Evolutionary conservation across 2,329 filamentous ascomycete species (phyloP).

Genomic region (Fusarium fracticaudum): DNA sequence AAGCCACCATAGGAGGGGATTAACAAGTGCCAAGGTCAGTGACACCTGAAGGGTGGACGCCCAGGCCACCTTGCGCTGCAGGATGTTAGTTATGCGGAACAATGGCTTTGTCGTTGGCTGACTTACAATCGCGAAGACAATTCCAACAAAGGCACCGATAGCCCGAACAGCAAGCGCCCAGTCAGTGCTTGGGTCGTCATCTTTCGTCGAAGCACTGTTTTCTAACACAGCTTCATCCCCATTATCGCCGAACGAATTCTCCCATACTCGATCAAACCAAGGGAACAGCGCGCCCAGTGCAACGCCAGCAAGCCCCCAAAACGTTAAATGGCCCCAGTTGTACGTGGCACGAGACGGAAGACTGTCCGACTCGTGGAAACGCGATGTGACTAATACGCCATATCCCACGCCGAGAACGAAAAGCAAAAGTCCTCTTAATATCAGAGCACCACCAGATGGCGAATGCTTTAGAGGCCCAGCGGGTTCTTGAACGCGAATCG

Average conservation of each 20-base stretch:
- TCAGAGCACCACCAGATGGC: slow-evolving; percentile 57
- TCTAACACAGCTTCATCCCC: slow-evolving; percentile 45
- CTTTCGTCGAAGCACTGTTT: slow-evolving; percentile 42
- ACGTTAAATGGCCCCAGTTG: slow-evolving; percentile 74
- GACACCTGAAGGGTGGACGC: slow-evolving; percentile 94
- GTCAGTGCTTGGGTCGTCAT: slow-evolving; percentile 63
- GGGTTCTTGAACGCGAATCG: slow-evolving; percentile 44
- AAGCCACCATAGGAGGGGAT: slow-evolving; percentile 95
- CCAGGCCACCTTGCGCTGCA: slow-evolving; percentile 88
- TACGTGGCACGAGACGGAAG: slow-evolving; percentile 68
- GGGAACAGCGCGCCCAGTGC: slow-evolving; percentile 82
- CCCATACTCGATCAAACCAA: slow-evolving; percentile 83
- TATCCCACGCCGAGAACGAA: slow-evolving; percentile 85
- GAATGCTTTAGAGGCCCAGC: slow-evolving; percentile 41
- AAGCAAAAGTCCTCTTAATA: slow-evolving; percentile 70
- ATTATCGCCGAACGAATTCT: slow-evolving; percentile 57
- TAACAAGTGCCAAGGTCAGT: slow-evolving; percentile 86
- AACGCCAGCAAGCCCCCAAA: slow-evolving; percentile 86
- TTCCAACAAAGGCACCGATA: slow-evolving; percentile 69
- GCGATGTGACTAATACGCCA: slow-evolving; percentile 77
- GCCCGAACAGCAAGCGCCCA: slow-evolving; percentile 75
- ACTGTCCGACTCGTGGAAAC: slow-evolving; percentile 73
- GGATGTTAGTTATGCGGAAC: slow-evolving; percentile 22
- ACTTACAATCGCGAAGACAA: slow-evolving; percentile 79
- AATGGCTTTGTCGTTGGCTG: neutral